Base-by-base conservation (phyloP, 2,329 filamentous ascomycete species). In the Trichophaea hybrida region DNA sequence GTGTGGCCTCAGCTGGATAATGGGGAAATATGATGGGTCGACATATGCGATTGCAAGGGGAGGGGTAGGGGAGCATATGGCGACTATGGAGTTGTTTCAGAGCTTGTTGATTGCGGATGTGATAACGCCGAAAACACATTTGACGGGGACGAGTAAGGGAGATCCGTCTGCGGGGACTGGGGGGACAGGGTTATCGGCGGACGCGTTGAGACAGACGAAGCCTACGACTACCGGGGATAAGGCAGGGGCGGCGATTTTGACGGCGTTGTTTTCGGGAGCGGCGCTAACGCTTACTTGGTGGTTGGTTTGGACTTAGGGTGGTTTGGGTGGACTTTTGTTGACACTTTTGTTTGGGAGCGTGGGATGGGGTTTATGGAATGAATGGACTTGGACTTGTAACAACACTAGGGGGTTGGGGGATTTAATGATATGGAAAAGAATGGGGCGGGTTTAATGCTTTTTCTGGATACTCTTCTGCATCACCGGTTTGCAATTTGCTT, bases 1-100 rank as follows among this genome's bases (percentile, higher is more conserved):
- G n/a, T 85, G 82, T 66, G 81, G 82, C 13, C 73, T 79, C 68
- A 78, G 76, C 68, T 85, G 82, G 82, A 83, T 81, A 61, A 72
- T 74, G 0, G 76, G 76, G 43, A 77, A 74, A 1, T 82, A 75
- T 61, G 82, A 85, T 67, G 76, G 75, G 38, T 60, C 64, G 12
- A 58, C 50, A n/a, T 68, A 66, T 48, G 66, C 65, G 46, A 59
- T 65, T 8, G 48, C 57, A 2, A 73, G 70, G 17, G 69, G 73
- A 0, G 80, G 81, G 1, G 73, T 84, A 4, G 82, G 82, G 4
- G 79, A 83, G 70, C 77, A 84, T 69, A 81, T 85, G 79, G 78
- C 76, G 59, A 82, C 80, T 1, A 75, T 85, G 53, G 82, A 84
- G 71, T 75, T 76, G 0, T 74, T 85, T 13, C 81, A 84, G 68